Percentiles rank a stretch among this genome's conserved stretches.
Conservation (phyloP, 306 rosid genomes). For the Trifolium subterraneum region DNA sequence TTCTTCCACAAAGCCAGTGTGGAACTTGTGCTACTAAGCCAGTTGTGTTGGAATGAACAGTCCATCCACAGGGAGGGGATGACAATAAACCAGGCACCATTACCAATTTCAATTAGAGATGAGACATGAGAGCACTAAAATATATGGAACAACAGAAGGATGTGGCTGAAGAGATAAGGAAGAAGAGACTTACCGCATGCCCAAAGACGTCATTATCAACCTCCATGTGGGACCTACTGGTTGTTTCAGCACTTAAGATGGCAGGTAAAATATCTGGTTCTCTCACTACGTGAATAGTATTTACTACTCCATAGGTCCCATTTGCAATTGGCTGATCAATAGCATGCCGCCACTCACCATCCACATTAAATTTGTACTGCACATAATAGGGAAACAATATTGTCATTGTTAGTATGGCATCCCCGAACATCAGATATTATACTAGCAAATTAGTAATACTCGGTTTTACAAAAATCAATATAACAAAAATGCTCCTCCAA, state of each 20-base stretch:
- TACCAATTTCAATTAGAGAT: conserved; percentile 15
- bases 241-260: conserved; percentile 52
- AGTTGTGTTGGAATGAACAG: conserved; percentile 12
- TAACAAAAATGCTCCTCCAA: conserved; percentile 21
- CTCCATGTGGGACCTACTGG: conserved; percentile 77
- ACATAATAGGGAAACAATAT: conserved; percentile 43
- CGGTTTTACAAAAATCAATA: neutral
- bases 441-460: neutral
- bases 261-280: conserved; percentile 58
- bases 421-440: conserved; percentile 39
- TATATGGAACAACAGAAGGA: conserved; percentile 25
- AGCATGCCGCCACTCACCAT: conserved; percentile 87
- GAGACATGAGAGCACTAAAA: conserved; percentile 8
- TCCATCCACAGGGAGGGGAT: neutral
- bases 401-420: conserved; percentile 41
- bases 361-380: conserved; percentile 85
- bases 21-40: neutral
- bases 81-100: neutral
- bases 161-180: neutral
- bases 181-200: conserved; percentile 52
- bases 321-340: conserved; percentile 64
- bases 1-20: conserved; percentile 11
- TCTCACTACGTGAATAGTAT: conserved; percentile 59
- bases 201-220: conserved; percentile 64
- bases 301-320: conserved; percentile 70